Base-by-base conservation (phyloP, 2,329 filamentous ascomycete species). In the Fusarium sp. region DNA sequence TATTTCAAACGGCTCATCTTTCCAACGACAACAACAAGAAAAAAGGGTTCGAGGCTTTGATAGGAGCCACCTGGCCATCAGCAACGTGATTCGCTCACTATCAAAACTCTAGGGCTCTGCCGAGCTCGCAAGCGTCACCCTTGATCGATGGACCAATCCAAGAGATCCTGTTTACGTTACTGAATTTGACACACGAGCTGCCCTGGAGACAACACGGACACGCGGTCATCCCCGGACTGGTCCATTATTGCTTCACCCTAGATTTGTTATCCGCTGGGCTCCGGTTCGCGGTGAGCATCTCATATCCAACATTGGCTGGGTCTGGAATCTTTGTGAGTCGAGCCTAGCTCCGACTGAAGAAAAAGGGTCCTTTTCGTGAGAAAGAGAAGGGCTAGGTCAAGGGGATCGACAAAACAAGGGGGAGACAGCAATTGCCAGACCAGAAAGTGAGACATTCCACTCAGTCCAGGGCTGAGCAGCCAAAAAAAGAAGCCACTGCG, bases 161-260 rank as follows among this genome's bases (percentile, higher is more conserved):
- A 61, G 56, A 45, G 50, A 63, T 70, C 48, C 43, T 47, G 48
- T 69, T 70, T 70, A 70, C 68, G 68, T 63, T 68, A 70, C 60
- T 57, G 53, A 61, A 66, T 70, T 60, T 56, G 65, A 31, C 32
- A 53, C 57, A 58, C 62, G 52, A 45, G 14, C 31, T 57, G 43
- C 14, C 37, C 57, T 65, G 62, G 62, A 49, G 61, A 65, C 61
- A 59, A 63, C 49, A 62, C 61, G 63, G 53, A 61, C 50, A 65
- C 65, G 53, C 68, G 66, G 65, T 58, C 57, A 64, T 67, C 62
- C 57, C 63, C 59, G 67, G 52, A 55, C 52, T 61, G 58, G 53
- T 56, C 56, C 61, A 53, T 55, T 45, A 27, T 42, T 63, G 44
- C 54, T 57, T 57, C 57, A 44, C 52, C 56, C 52, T 61, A 50